Base-by-base conservation (phyloP, 1,139 yeast genomes). In the Spathaspora sp. region DNA sequence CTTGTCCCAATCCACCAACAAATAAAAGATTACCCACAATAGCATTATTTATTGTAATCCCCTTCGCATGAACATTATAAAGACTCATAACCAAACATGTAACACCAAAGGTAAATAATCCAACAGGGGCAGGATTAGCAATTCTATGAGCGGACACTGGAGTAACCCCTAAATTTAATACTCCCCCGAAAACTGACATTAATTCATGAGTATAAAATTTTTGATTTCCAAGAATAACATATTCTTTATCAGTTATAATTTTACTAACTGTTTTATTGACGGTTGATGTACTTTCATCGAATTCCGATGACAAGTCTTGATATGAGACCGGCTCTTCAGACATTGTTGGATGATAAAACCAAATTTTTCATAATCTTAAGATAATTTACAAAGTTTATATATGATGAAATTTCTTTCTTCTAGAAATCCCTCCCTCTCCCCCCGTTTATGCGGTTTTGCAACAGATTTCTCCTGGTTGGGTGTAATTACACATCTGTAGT, bases 91-190 rank as follows among this genome's bases (percentile, higher is more conserved):
- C 67, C 55, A 80, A 72, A 2, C 83, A 76, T 31, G 79, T 71
- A 51, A 74, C 54, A 23, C 76, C 72, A 63, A 79, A 81, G 3
- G 79, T 82, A 27, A 76, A 67, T 47, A 81, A 68, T 2, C 86
- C 87, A 50, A 81, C 64, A 4, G 87, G 86, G 27, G 81, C 80
- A 0, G 87, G 85, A 55, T 82, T 81, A 24, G 39, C 43, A 27
- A 41, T 33, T 43, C 64, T 54, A 44, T 65, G 56, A 20, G 51
- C 53, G 23, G 74, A 70, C 42, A 60, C 64, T 5, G 76, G 72
- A 1, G 71, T 47, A 34, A 62, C 60, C 40, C 72, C 76, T 2
- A 72, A 73, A 47, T 68, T 70, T 56, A 72, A 65, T 7, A 68
- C 56, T 60, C 66, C 67, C 37, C 67, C 69, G 43, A 65, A 58